Percentiles rank a stretch among this genome's conserved stretches.
These are phyloP conservation scores for Gloeopeniophorella convolvens DNA, from an alignment of 768 basidiomycete genomes.

Conservation along the genomic window DNA sequence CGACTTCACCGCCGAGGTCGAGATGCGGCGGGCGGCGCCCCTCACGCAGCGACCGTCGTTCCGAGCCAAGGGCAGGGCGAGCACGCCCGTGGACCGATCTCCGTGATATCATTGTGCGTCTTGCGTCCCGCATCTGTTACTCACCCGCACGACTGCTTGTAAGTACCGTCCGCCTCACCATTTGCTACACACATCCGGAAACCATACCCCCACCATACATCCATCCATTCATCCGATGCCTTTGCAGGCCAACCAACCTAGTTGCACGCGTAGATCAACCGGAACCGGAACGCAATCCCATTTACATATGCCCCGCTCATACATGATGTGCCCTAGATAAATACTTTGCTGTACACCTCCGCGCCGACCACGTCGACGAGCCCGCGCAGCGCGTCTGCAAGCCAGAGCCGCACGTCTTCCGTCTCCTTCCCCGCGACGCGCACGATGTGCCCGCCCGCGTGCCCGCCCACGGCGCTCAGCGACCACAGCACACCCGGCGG, in stretches of 20 bases:
- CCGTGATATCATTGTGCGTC: conserved; percentile 8
- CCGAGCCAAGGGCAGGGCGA: conserved; percentile 18
- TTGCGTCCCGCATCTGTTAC: background rate
- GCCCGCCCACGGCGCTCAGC: conserved; percentile 48
- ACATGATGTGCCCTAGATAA: too few relatives aligned
- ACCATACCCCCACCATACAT: too few relatives aligned
- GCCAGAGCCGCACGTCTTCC: conserved; percentile 67
- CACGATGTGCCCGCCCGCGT: conserved; percentile 48
- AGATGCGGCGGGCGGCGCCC: conserved; percentile 44
- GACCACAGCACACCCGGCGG: conserved; percentile 80
- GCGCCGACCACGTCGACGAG: conserved; percentile 50
- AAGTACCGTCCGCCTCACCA: too few relatives aligned
- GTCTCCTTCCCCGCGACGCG: conserved; percentile 72
- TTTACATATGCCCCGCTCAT: too few relatives aligned
- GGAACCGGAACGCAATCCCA: too few relatives aligned
- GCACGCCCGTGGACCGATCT: background rate
- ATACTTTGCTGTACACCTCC: conserved; percentile 60
- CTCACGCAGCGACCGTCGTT: conserved; percentile 62
- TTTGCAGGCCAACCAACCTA: too few relatives aligned
- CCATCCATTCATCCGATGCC: too few relatives aligned
- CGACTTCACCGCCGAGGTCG: conserved; percentile 28
- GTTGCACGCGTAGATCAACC: too few relatives aligned
- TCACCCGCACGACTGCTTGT: too few relatives aligned
- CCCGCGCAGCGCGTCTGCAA: conserved; percentile 46
- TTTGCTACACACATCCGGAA: too few relatives aligned